Percentiles rank a stretch among this genome's conserved stretches.
Evolutionary conservation across 306 rosid species (phyloP).

Genomic region (Acacia melanoxylon): DNA sequence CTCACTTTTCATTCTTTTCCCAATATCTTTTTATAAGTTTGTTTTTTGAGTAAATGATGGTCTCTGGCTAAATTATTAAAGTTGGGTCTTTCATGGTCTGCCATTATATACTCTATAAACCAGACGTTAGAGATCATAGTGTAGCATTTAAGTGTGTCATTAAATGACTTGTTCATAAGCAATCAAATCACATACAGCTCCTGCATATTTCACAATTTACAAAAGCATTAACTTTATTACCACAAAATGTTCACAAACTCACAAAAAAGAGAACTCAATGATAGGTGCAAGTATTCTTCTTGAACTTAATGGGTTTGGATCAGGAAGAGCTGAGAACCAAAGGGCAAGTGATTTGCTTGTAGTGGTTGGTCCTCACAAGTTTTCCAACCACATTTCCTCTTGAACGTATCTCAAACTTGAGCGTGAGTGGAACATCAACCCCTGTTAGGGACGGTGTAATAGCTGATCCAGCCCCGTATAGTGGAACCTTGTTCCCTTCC

Average conservation of each 20-base stretch:
- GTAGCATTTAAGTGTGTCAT: background rate
- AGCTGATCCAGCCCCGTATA: constrained; percentile 81
- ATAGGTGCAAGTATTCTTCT: constrained; percentile 50
- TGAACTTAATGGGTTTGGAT: constrained; percentile 55
- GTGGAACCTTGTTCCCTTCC: constrained; percentile 75
- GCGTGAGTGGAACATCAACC: too few species aligned
- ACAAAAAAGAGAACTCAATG: constrained; percentile 22
- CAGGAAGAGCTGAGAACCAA: too few species aligned
- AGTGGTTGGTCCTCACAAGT: too few species aligned
- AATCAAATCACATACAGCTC: background rate
- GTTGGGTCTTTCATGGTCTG: background rate
- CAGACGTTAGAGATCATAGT: background rate
- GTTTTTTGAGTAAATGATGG: background rate
- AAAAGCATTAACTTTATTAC: constrained; percentile 35
- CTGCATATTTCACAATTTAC: background rate
- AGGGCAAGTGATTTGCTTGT: too few species aligned
- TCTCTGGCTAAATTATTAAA: background rate
- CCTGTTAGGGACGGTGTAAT: too few species aligned
- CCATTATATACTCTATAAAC: background rate
- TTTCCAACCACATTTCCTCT: too few species aligned
- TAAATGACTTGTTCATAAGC: background rate
- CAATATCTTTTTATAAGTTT: background rate
- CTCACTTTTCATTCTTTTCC: background rate
- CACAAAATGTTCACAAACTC: background rate
- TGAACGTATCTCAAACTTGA: too few species aligned